phyloP scores from a whole-genome alignment of 2,329 filamentous ascomycete genomes.

The Penicillium sp. region DNA sequence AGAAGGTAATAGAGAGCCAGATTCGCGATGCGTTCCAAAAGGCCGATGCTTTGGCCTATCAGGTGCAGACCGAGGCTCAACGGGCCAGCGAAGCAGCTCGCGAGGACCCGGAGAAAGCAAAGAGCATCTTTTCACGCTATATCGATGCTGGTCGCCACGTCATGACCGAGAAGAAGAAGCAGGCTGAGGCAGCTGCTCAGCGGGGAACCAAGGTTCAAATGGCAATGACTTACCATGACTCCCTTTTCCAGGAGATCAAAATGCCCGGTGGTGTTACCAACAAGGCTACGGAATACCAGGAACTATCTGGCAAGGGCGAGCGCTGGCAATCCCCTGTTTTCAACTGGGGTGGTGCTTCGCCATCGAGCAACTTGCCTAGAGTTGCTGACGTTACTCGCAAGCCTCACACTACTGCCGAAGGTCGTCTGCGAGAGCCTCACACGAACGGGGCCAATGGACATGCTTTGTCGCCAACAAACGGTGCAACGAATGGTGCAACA shows the following conservation, averaged over 20 bases:
- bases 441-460: conserved; percentile 7
- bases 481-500: conserved; percentile 19
- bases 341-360: conserved; percentile 71
- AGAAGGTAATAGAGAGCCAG: conserved; percentile 84
- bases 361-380: conserved; percentile 67
- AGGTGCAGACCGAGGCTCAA: conserved; percentile 79
- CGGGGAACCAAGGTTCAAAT: conserved; percentile 72
- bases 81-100: conserved; percentile 63
- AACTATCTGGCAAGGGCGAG: conserved; percentile 81
- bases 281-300: conserved; percentile 91
- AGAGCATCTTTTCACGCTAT: conserved; percentile 86
- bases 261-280: conserved; percentile 84
- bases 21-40: conserved; percentile 78
- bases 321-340: conserved; percentile 95
- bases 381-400: conserved; percentile 55
- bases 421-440: conserved; percentile 8
- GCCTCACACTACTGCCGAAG: conserved; percentile 46
- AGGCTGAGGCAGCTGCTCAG: conserved; percentile 59
- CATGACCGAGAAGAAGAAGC: conserved; percentile 70
- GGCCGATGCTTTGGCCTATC: conserved; percentile 67
- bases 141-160: conserved; percentile 69
- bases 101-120: conserved; percentile 65
- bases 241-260: conserved; percentile 83
- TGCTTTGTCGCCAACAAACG: conserved; percentile 14
- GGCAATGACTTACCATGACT: conserved; percentile 81